Conservation (phyloP, 768 basidiomycete genomes). For the Lactifluus hygrophoroides region DNA sequence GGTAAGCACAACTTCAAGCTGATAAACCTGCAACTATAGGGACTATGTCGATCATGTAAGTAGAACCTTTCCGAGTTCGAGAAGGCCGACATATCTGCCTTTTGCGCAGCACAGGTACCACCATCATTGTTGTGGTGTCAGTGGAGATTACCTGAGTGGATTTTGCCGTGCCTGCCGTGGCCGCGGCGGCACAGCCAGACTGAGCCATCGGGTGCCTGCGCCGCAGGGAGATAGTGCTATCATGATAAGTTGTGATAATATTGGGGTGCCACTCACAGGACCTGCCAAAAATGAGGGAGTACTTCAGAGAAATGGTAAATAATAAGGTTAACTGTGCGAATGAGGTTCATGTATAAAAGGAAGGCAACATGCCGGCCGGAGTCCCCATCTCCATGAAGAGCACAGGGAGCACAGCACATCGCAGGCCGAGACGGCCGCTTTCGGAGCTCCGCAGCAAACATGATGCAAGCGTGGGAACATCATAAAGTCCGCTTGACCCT, state of each 20-base stretch:
- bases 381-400: no score
- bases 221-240: neutral
- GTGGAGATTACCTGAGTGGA: neutral
- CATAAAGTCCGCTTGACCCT: constrained; percentile 2
- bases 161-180: neutral
- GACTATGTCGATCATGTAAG: neutral
- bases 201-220: neutral
- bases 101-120: no score
- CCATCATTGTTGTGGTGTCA: neutral
- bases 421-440: no score
- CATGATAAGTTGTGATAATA: neutral
- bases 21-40: neutral
- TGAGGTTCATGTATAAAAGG: neutral
- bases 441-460: neutral
- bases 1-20: neutral
- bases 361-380: no score
- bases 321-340: neutral
- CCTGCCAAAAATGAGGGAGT: no score
- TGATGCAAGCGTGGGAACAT: neutral
- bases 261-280: no score
- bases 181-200: neutral
- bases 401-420: neutral
- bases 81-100: no score
- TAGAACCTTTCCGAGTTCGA: no score
- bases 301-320: no score